A percentile compares a stretch with the other conserved stretches of the same genome.
phyloP scores from a whole-genome alignment of 1,139 yeast genomes.

The Sugiyamaella grinbergsii region DNA sequence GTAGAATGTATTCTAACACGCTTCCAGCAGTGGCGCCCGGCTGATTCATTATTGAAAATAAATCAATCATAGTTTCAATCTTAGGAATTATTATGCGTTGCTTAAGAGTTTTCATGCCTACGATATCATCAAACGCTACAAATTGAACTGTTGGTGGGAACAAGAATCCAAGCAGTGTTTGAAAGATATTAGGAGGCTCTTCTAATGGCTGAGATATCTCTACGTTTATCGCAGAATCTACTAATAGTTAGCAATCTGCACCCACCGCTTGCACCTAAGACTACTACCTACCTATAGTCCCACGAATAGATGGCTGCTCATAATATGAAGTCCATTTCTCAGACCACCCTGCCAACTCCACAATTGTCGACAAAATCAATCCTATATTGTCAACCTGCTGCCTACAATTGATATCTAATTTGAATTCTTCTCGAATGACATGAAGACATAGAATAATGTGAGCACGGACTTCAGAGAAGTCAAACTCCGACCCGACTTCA shows the following conservation, averaged over 20 bases:
- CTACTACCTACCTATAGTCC: constrained; percentile 2
- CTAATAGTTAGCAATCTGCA: not conserved
- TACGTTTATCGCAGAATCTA: constrained; percentile 7
- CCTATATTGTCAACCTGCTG: constrained; percentile 50
- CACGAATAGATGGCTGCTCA: constrained; percentile 26
- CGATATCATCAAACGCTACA: constrained; percentile 47
- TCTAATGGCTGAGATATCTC: constrained; percentile 29
- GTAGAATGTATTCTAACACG: constrained; percentile 61
- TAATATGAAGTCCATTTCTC: constrained; percentile 65
- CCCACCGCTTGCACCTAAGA: too few relatives aligned
- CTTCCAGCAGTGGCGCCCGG: constrained; percentile 52
- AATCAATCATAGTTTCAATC: constrained; percentile 28
- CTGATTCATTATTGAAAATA: constrained; percentile 46
- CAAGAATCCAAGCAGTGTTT: constrained; percentile 27
- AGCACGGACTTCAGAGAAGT: constrained; percentile 48
- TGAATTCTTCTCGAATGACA: constrained; percentile 71
- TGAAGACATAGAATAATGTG: constrained; percentile 72
- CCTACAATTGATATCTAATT: constrained; percentile 55
- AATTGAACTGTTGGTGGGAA: constrained; percentile 26
- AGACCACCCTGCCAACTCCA: constrained; percentile 77
- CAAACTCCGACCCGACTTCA: constrained; percentile 26
- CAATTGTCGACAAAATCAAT: constrained; percentile 59
- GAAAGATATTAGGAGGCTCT: constrained; percentile 34
- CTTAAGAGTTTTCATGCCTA: constrained; percentile 59
- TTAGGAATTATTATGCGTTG: constrained; percentile 42